These are phyloP conservation scores for Rubia peregrina DNA, from an alignment of 305 asterid species.

Conservation along the genomic window DNA sequence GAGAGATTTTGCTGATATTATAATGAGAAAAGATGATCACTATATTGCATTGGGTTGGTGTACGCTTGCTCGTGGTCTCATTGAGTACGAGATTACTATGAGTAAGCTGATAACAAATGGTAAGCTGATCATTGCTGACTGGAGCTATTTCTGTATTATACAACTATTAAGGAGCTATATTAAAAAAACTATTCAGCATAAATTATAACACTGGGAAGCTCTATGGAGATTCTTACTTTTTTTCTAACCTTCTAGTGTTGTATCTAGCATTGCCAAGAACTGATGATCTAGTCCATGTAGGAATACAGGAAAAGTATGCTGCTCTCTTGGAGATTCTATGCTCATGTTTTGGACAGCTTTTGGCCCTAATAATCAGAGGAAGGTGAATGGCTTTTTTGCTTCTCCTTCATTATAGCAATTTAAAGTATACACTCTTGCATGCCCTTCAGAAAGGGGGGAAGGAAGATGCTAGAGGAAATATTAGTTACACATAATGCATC, in stretches of 20 bases:
- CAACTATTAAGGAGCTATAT: not conserved
- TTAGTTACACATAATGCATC: not conserved
- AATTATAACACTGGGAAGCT: not conserved
- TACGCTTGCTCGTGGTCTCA: constrained; percentile 57
- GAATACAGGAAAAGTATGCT: constrained; percentile 46
- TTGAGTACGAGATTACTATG: constrained; percentile 45
- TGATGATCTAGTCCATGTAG: constrained; percentile 37
- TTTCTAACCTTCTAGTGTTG: constrained; percentile 8
- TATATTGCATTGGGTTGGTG: constrained; percentile 87
- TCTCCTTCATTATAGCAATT: constrained; percentile 4
- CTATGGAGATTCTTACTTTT: not conserved
- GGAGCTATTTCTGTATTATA: not conserved
- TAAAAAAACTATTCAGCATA: not conserved
- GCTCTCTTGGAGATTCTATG: constrained; percentile 50
- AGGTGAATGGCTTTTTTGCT: constrained; percentile 39
- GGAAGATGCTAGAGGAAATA: not conserved
- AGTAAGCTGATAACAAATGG: constrained; percentile 44
- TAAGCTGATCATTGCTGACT: constrained; percentile 19
- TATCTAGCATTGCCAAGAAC: constrained; percentile 4
- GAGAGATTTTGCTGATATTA: constrained; percentile 39
- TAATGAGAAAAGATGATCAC: constrained; percentile 60
- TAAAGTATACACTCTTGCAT: not conserved
- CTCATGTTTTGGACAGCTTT: constrained; percentile 42
- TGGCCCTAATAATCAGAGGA: constrained; percentile 44
- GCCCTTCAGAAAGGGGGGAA: not conserved